Conservation (phyloP, 768 basidiomycete genomes). For the Lentinus brumalis region DNA sequence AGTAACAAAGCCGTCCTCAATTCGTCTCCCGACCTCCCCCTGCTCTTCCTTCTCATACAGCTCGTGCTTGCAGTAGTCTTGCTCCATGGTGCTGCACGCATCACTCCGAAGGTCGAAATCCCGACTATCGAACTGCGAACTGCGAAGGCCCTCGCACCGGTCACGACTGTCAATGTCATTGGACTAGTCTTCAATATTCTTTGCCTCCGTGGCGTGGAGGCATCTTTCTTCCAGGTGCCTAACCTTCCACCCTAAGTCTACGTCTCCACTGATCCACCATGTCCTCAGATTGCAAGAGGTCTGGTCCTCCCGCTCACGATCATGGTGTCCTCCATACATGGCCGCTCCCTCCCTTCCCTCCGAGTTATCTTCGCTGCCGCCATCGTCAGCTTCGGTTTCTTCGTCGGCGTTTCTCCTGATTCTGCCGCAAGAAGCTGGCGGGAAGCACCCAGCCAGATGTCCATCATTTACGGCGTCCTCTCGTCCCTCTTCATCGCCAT, state of each 20-base stretch:
- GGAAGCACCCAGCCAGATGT: constrained; percentile 49
- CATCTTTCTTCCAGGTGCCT: constrained; percentile 75
- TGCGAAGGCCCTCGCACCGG: constrained; percentile 61
- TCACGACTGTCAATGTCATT: constrained; percentile 69
- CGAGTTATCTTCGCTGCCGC: constrained; percentile 60
- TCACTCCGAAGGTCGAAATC: constrained; percentile 55
- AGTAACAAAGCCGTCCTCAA: constrained; percentile 81
- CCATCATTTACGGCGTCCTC: constrained; percentile 68
- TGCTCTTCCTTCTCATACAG: constrained; percentile 68
- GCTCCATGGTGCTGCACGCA: constrained; percentile 53
- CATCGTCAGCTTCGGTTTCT: constrained; percentile 74
- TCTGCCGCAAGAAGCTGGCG: constrained; percentile 31
- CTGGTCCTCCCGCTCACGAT: constrained; percentile 85
- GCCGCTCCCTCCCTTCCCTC: constrained; percentile 52
- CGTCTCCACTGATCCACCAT: neutral
- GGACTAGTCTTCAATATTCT: constrained; percentile 81
- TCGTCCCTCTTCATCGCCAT: constrained; percentile 77
- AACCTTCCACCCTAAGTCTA: neutral
- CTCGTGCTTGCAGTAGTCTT: constrained; percentile 69
- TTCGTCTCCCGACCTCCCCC: constrained; percentile 62
- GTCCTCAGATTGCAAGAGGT: constrained; percentile 78
- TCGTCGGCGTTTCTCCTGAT: constrained; percentile 71
- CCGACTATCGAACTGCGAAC: constrained; percentile 53
- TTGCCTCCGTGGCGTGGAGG: constrained; percentile 77
- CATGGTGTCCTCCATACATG: constrained; percentile 62